These are phyloP conservation scores for Panaeolus cyanescens DNA, from an alignment of 768 basidiomycete species.

Conservation along the genomic window DNA sequence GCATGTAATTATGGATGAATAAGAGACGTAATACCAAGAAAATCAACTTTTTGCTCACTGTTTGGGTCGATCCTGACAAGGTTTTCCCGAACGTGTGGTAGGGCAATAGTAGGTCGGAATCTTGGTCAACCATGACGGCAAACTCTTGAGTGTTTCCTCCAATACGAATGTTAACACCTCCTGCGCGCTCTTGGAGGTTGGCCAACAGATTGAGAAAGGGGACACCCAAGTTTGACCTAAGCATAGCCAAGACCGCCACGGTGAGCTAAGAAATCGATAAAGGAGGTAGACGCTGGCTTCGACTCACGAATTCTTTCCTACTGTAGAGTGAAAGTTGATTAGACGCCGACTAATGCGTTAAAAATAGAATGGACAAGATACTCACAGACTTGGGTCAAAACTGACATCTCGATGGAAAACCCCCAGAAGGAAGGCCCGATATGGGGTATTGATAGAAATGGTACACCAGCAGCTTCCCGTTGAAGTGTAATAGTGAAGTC, in stretches of 20 bases:
- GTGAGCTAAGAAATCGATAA: not conserved
- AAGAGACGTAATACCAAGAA: not conserved
- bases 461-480: conserved; percentile 28
- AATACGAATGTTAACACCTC: conserved; percentile 62
- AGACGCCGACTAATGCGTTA: conserved; percentile 34
- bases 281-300: conserved; percentile 35
- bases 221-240: conserved; percentile 49
- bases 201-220: conserved; percentile 80
- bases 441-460: conserved; percentile 39
- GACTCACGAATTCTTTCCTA: not conserved
- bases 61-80: conserved; percentile 26
- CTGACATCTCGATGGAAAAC: conserved; percentile 78
- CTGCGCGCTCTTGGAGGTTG: conserved; percentile 63
- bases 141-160: conserved; percentile 83
- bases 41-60: conserved; percentile 13
- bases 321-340: conserved; percentile 3
- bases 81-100: not conserved
- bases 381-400: conserved; percentile 63
- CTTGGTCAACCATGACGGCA: conserved; percentile 50
- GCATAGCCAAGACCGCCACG: not conserved
- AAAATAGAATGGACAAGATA: conserved; percentile 38
- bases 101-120: conserved; percentile 32
- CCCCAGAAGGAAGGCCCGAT: conserved; percentile 40
- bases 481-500: conserved; percentile 48
- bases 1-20: not conserved